Conservation (phyloP, 768 basidiomycete genomes). For the Serendipita indica region DNA sequence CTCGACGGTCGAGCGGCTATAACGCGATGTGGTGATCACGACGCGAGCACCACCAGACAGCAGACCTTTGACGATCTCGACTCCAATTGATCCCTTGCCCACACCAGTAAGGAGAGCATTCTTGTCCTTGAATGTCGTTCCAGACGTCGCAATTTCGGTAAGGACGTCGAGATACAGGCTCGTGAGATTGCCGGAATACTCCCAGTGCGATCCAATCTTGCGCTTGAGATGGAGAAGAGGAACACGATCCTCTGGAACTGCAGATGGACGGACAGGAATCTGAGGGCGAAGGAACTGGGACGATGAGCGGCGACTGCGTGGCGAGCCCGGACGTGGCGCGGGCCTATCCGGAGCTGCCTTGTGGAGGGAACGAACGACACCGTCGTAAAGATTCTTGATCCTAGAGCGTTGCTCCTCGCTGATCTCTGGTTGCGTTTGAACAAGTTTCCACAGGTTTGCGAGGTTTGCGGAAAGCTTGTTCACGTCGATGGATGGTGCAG, state of each 20-base stretch:
- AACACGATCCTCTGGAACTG: slow-evolving; percentile 76
- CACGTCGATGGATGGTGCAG: slow-evolving; percentile 71
- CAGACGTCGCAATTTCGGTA: slow-evolving; percentile 95
- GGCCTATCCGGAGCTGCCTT: no score
- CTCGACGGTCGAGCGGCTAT: slow-evolving; percentile 88
- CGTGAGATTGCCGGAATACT: slow-evolving; percentile 94
- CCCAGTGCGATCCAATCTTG: slow-evolving; percentile 89
- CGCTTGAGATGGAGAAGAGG: slow-evolving; percentile 94
- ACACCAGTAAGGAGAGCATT: slow-evolving; percentile 96
- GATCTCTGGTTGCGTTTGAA: slow-evolving; percentile 93
- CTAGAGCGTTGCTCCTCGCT: slow-evolving; percentile 93
- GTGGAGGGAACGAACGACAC: slow-evolving; percentile 84
- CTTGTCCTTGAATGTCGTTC: slow-evolving; percentile 98
- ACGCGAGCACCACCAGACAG: slow-evolving; percentile 93
- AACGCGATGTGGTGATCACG: slow-evolving; percentile 95
- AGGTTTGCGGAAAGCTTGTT: slow-evolving; percentile 98
- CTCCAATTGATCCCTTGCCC: slow-evolving; percentile 94
- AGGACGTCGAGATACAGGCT: slow-evolving; percentile 91
- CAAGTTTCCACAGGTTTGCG: slow-evolving; percentile 90
- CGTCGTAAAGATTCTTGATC: slow-evolving; percentile 89
- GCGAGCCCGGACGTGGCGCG: slow-evolving; percentile 35
- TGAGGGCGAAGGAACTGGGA: slow-evolving; percentile 95
- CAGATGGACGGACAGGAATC: slow-evolving; percentile 44
- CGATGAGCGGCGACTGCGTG: slow-evolving; percentile 76
- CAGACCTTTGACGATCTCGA: slow-evolving; percentile 93